Evolutionary conservation across 2,329 filamentous ascomycete species (phyloP), one percentile per base, ranked within the genome.

Genomic region (Oidium heveae): DNA sequence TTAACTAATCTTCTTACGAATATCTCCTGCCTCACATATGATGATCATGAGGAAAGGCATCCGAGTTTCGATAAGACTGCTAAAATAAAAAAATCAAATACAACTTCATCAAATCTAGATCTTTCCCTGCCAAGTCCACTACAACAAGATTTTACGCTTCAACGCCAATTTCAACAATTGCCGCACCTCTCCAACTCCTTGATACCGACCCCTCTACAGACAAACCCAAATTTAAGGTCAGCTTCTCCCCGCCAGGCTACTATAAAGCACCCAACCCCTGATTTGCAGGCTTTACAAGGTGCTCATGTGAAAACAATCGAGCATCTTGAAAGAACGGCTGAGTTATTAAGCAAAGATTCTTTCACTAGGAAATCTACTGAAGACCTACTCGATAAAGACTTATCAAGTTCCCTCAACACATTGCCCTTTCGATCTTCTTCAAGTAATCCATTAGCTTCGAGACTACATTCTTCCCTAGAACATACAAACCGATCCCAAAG

Each of bases 361-460:
- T 85, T 84, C 58, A 83, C 87, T 63, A 82, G 83, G 61, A 77
- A 84, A 69, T 82, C 84, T 60, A 88, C 87, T 61, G 76, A 82
- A 56, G 77, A 82, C 62, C 71, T 86, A 59, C 79, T 85, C 66
- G 71, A 82, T 0, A 74, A 71, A 46, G 72, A 77, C 37, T 83
- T 81, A 3, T 65, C 82, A 33, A 59, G 59, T 34, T 62, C 65
- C 28, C 77, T 75, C 4, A 46, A 52, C 52, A 41, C 16, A 36
- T 72, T 71, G 58, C 70, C 72, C 28, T 67, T 74, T 43, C 71
- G 74, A 54, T 76, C 75, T n/a, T 71, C 69, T 32, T 80, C 76
- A 57, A 74, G 72, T 60, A 68, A 69, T 51, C 74, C 72, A n/a
- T 59, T 58, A 55, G 64, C 59, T 58, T 57, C 59, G 39, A 60